A percentile compares a stretch with the other conserved stretches of the same genome.
These are phyloP conservation scores for Gaeumannomyces sp. DNA, from an alignment of 2,329 filamentous ascomycete genomes.

Conservation along the genomic window DNA sequence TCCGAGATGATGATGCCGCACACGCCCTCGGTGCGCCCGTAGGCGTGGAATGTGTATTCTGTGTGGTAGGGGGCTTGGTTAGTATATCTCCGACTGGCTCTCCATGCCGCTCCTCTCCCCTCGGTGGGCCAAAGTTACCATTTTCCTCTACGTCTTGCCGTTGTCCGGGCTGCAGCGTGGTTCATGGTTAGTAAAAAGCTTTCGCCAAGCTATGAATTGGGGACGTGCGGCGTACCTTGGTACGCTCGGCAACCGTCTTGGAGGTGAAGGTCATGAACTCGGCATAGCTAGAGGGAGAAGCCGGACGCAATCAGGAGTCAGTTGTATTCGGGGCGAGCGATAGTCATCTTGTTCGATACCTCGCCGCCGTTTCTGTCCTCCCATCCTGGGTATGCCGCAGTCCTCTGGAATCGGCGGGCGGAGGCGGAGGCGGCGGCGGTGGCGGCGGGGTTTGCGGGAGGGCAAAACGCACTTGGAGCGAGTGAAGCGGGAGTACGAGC, in stretches of 20 bases:
- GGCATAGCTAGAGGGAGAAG: conserved; percentile 33
- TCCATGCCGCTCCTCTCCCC: neutral
- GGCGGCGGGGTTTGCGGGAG: neutral
- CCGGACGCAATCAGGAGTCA: neutral
- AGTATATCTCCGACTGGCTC: neutral
- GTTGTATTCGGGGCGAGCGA: neutral
- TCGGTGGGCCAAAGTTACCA: conserved; percentile 36
- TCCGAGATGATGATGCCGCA: conserved; percentile 74
- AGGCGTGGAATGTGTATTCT: conserved; percentile 72
- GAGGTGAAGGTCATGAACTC: conserved; percentile 72
- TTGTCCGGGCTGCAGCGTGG: conserved; percentile 51
- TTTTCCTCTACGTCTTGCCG: conserved; percentile 82
- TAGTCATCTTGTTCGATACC: neutral
- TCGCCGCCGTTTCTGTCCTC: neutral
- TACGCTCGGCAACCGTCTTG: conserved; percentile 83
- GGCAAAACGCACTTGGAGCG: conserved; percentile 50
- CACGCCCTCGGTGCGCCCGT: conserved; percentile 67
- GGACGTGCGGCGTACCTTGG: conserved; percentile 27
- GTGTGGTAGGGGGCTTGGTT: neutral
- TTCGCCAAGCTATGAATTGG: neutral
- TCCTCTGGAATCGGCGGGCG: neutral
- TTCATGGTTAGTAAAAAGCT: neutral
- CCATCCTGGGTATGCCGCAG: conserved; percentile 11
- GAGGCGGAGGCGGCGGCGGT: neutral
- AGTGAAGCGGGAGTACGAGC: conserved; percentile 75